Evolutionary conservation across 768 basidiomycete species (phyloP).

Genomic region (Termitomyces sp.): DNA sequence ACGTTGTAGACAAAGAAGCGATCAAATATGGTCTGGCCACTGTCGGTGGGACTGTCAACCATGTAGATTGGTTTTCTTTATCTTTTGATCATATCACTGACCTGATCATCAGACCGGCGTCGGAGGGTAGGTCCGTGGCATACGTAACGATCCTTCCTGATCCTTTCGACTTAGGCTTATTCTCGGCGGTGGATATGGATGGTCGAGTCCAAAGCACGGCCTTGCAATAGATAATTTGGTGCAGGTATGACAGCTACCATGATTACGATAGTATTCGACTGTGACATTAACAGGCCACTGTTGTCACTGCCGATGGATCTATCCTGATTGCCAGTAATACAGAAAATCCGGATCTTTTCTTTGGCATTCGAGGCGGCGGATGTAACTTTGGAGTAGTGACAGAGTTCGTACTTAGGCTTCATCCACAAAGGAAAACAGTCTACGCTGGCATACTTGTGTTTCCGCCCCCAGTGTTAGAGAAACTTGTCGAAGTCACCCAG

Average conservation of each 20-base stretch:
- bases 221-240: conserved; percentile 45
- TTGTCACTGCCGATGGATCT: conserved; percentile 14
- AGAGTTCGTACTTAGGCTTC: conserved; percentile 41
- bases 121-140: conserved; percentile 31
- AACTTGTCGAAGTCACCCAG: conserved; percentile 22
- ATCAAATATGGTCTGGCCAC: conserved; percentile 32
- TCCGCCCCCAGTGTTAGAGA: conserved; percentile 20
- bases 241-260: conserved; percentile 16
- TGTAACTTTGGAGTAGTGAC: conserved; percentile 53
- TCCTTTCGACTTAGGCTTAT: conserved; percentile 26
- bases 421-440: conserved; percentile 42
- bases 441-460: conserved; percentile 38
- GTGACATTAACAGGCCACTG: conserved; percentile 9
- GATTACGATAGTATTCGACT: neutral
- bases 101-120: conserved; percentile 35
- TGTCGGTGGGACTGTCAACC: conserved; percentile 36
- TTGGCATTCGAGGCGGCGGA: conserved; percentile 47
- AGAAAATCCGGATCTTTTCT: conserved; percentile 42
- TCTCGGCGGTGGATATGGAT: conserved; percentile 56
- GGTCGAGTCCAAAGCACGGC: conserved; percentile 38
- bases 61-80: conserved; percentile 25
- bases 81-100: neutral
- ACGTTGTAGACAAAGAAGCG: conserved; percentile 29
- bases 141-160: conserved; percentile 9
- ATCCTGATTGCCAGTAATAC: conserved; percentile 20